A percentile compares a stretch with the other conserved stretches of the same genome.
Evolutionary conservation across 2,329 filamentous ascomycete genomes (phyloP).

Genomic region (Xylariales sp.): DNA sequence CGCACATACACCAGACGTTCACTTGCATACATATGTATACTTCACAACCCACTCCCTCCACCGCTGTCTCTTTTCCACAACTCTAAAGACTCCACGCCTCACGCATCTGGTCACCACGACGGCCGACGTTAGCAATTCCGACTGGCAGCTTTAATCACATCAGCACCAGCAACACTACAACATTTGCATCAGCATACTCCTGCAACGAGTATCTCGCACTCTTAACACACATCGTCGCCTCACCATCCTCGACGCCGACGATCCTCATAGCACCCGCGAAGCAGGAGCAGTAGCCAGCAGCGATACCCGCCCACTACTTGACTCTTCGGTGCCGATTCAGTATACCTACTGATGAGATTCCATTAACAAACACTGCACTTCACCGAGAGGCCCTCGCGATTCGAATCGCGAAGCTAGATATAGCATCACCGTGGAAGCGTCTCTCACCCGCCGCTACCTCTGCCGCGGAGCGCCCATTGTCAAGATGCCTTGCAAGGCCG

Average conservation of each 20-base stretch:
- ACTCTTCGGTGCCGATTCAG: not conserved
- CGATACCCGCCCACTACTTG: not conserved
- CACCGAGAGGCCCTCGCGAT: conserved; percentile 17
- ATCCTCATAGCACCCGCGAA: too few species aligned
- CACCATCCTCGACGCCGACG: too few species aligned
- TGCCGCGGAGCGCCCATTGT: conserved; percentile 15
- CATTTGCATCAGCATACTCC: too few species aligned
- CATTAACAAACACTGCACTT: conserved; percentile 4
- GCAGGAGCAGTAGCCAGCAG: too few species aligned
- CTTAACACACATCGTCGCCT: too few species aligned
- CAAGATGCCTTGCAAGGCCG: conserved; percentile 78
- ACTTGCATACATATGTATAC: conserved; percentile 23
- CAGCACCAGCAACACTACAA: too few species aligned
- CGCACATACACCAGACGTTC: conserved; percentile 6
- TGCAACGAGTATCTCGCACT: too few species aligned
- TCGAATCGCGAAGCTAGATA: conserved; percentile 15
- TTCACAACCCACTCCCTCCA: conserved; percentile 23
- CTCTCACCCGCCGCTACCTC: conserved; percentile 9
- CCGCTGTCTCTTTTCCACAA: conserved; percentile 13
- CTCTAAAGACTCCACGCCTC: conserved; percentile 11
- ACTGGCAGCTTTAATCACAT: too few species aligned
- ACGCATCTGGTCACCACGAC: too few species aligned
- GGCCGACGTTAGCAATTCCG: too few species aligned
- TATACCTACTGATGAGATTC: conserved; percentile 1
- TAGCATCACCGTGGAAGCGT: conserved; percentile 5